phyloP scores from a whole-genome alignment of 129 eudicot species.

The Artemisia argyi region DNA sequence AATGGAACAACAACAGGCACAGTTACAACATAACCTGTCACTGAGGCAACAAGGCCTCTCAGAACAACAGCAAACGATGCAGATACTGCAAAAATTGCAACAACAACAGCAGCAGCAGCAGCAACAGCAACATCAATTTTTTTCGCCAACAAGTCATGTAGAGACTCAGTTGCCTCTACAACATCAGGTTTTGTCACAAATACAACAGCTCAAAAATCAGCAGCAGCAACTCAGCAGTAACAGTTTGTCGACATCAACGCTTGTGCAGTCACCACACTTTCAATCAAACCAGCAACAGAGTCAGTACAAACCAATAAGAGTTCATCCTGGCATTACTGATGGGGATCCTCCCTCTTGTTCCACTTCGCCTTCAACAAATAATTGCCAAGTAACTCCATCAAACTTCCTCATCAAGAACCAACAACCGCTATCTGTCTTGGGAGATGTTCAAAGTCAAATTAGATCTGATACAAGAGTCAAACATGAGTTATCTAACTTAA shows the following conservation, averaged over 20 bases:
- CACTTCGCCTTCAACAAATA: conserved; percentile 76
- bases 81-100: conserved; percentile 61
- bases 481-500: conserved; percentile 49
- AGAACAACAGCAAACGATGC: conserved; percentile 71
- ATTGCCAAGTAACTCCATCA: conserved; percentile 53
- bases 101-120: conserved; percentile 50
- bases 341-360: conserved; percentile 90
- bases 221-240: conserved; percentile 55
- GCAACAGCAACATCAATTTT: conserved; percentile 20
- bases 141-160: conserved; percentile 39
- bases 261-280: conserved; percentile 47
- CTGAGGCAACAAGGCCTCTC: conserved; percentile 53
- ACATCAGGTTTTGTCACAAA: conserved; percentile 37
- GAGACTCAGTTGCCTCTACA: conserved; percentile 55
- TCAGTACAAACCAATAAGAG: conserved; percentile 52
- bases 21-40: conserved; percentile 46
- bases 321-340: conserved; percentile 53
- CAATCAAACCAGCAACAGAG: conserved; percentile 54
- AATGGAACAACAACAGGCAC: conserved; percentile 54
- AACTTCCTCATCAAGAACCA: conserved; percentile 51
- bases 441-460: conserved; percentile 53
- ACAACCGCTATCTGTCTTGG: conserved; percentile 33
- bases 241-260: conserved; percentile 50
- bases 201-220: conserved; percentile 42
- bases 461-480: conserved; percentile 53